A percentile compares a stretch with the other conserved stretches of the same genome.
Conservation (phyloP, 768 basidiomycete genomes). For the Lentinus tigrinus region DNA sequence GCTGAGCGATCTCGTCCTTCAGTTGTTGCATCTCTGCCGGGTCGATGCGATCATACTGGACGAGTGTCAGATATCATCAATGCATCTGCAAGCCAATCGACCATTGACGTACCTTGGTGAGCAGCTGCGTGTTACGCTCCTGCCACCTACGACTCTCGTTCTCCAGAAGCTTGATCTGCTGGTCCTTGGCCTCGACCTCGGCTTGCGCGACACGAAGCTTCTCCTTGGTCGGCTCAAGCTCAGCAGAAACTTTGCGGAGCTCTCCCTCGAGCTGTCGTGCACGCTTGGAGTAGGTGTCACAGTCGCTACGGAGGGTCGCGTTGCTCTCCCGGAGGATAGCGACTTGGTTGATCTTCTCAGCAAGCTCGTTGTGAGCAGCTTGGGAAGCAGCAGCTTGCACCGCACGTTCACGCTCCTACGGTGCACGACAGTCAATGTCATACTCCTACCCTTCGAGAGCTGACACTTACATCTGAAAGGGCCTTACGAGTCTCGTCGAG, state of each 20-base stretch:
- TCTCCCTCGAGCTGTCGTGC: constrained; percentile 65
- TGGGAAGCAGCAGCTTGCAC: constrained; percentile 69
- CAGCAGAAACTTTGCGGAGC: constrained; percentile 52
- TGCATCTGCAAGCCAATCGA: no score
- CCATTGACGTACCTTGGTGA: constrained; percentile 73
- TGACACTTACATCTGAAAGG: constrained; percentile 60
- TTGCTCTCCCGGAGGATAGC: constrained; percentile 89
- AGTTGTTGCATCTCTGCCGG: constrained; percentile 80
- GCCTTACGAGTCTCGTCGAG: constrained; percentile 70
- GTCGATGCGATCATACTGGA: constrained; percentile 83
- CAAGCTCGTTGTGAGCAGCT: constrained; percentile 77
- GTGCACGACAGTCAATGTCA: not conserved
- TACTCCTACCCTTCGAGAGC: no score
- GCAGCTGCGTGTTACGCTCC: constrained; percentile 74
- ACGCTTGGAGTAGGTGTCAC: constrained; percentile 67
- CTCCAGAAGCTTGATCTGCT: constrained; percentile 68
- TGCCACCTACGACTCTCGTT: constrained; percentile 82
- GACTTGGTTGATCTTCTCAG: constrained; percentile 84
- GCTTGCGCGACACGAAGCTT: constrained; percentile 64
- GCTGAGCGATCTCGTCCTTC: constrained; percentile 63
- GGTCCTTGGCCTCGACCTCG: constrained; percentile 69
- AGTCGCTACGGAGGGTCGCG: constrained; percentile 76
- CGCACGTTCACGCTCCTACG: constrained; percentile 78
- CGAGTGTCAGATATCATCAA: no score
- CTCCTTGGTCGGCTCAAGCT: constrained; percentile 77